Evolutionary conservation across 176 grass and related monocot species (phyloP), one percentile per base, ranked within the genome.

Genomic region (Leersia perrieri): DNA sequence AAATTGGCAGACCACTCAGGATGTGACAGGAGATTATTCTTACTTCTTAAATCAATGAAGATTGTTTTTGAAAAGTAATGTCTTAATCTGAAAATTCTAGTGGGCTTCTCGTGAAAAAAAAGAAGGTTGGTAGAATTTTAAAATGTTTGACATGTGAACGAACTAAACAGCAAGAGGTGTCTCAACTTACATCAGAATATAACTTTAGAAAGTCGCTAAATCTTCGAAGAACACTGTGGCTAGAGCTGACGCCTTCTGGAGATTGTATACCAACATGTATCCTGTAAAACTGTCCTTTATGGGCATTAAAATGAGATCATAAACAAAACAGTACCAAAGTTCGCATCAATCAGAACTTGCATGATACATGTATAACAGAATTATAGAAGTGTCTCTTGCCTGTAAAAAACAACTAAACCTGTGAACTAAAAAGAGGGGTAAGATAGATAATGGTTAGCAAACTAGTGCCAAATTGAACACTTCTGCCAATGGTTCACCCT

Each of bases 271-370:
- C 97, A 51, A 96, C 76, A 90, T 99, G 91, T 86, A 99, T 88
- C 89, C 97, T 99, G 87, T 95, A 99, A 99, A 95, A 96, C 97
- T 99, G 97, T 91, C 82, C 83, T 95, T 93, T 91, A 93, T 88
- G 76, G 78, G 69, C 86, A 91, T 89, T 91, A 94, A 91, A 82
- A 33, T 84, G 13, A 61, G 38, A 70, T 86, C 30, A 53, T 27
- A 44, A 33, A 74, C 26, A 36, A 45, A 83, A 77, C 0, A 72
- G 71, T 10, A 25, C 47, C 4, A 18, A 79, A 82, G 32, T 83
- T 80, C 53, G 76, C 11, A 79, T 83, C 32, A 61, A 67, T 15
- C 44, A 63, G 36, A 15, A 67, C 31, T 58, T 25, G 3, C 30
- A 58, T n/a, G 7, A 75, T 20, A 23, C 25, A 81, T 11, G 44